A percentile compares a stretch with the other conserved stretches of the same genome.
Evolutionary conservation across 2,329 filamentous ascomycete species (phyloP).

Genomic region (Penicillium griseofulvum): DNA sequence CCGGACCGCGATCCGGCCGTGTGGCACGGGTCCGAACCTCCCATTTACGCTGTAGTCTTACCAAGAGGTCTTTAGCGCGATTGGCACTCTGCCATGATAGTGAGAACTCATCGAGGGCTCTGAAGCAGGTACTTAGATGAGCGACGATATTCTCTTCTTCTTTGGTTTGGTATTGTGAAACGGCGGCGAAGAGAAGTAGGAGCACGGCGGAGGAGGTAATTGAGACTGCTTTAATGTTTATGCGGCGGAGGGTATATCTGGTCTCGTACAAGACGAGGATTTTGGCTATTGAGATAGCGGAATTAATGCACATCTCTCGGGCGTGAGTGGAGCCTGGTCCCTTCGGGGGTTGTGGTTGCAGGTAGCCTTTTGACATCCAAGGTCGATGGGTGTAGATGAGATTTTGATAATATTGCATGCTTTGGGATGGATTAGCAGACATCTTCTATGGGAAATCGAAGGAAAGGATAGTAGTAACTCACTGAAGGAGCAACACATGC

Average conservation of each 20-base stretch:
- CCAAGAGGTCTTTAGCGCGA: constrained; percentile 13
- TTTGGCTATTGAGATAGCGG: constrained; percentile 17
- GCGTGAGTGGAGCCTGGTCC: constrained; percentile 13
- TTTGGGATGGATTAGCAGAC: neutral
- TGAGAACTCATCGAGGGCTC: constrained; percentile 17
- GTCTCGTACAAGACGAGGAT: constrained; percentile 14
- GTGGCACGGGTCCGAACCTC: constrained; percentile 5
- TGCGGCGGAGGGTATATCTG: constrained; percentile 13
- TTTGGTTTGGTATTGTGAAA: constrained; percentile 3
- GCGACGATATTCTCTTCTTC: constrained; percentile 4
- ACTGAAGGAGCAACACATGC: constrained; percentile 31
- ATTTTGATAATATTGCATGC: constrained; percentile 37
- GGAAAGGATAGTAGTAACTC: neutral
- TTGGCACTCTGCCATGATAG: constrained; percentile 15
- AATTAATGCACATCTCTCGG: constrained; percentile 18
- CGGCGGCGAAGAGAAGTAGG: constrained; percentile 16
- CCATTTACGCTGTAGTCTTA: constrained; percentile 13
- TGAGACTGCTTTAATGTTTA: constrained; percentile 17
- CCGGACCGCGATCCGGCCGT: neutral
- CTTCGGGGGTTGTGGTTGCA: constrained; percentile 32
- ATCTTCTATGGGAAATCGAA: neutral
- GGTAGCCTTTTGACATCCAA: constrained; percentile 32
- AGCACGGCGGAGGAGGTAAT: constrained; percentile 19
- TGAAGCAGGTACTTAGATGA: constrained; percentile 13
- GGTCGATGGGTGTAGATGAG: constrained; percentile 38